Base-by-base conservation (phyloP, 257 asterid species). In the Primulina tabacum region DNA sequence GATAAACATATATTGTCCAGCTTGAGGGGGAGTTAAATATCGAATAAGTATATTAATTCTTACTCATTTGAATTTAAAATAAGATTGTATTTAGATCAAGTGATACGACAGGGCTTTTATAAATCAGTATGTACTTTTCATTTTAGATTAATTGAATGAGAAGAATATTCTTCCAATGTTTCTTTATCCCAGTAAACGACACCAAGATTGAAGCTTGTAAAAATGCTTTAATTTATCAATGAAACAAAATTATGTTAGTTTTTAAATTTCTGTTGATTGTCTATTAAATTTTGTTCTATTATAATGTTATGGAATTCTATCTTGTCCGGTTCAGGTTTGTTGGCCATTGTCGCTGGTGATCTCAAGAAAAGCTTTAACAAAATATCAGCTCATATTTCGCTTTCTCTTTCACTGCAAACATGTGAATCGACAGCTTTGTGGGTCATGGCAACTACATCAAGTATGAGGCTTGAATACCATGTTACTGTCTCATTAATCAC, bases 261-360 rank as follows among this genome's bases (percentile, higher is more conserved):
- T 35, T 65, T 55, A 38, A 43, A 21, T 33, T 64, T 20, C 56
- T 68, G 29, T 30, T 55, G 69, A 62, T 37, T 29, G 24, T 71
- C 63, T 52, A 37, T 29, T 18, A 69, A 28, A 35, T 33, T 62
- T 29, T 53, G 37, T 76, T 24, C 10, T 17, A n/a, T 50, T 28
- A 60, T 69, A 57, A 43, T 12, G 24, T 68, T 28, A 50, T 62
- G 71, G 65, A 65, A 70, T 56, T 64, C 9, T 10, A 28, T 33
- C 43, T 73, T 69, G 64, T 73, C 38, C 10, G 20, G 81, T 84
- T 79, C 92, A 93, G 99, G 96, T 90, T 71, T 87, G 75, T 69
- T 93, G 99, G 97, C 97, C 97, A 32, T 72, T 93, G 74, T 93
- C 99, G 59, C 96, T 93, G 40, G 96, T 93, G 65, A 90, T 93